Evolutionary conservation across 2,329 filamentous ascomycete genomes (phyloP).

Genomic region (Penicillium sp.): DNA sequence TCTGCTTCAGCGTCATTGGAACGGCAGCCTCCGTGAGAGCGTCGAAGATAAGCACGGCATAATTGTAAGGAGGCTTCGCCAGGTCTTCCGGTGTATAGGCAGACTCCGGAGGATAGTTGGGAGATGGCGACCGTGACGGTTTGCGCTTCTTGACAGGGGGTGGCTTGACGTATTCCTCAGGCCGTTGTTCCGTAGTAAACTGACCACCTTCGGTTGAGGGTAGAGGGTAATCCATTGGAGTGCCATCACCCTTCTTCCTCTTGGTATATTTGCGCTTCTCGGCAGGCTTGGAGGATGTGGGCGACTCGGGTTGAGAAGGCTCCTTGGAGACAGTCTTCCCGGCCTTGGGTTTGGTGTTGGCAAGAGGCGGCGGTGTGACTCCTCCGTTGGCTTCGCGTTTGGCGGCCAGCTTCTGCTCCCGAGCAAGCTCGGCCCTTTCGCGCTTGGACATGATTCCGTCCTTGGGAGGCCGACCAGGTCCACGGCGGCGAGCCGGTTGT

Average conservation of each 20-base stretch:
- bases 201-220: conserved; percentile 45
- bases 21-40: conserved; percentile 57
- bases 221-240: conserved; percentile 40
- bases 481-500: conserved; percentile 45
- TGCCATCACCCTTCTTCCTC: conserved; percentile 45
- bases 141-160: conserved; percentile 52
- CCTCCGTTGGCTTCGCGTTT: conserved; percentile 49
- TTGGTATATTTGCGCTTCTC: conserved; percentile 52
- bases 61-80: conserved; percentile 61
- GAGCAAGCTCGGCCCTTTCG: conserved; percentile 55
- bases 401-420: conserved; percentile 52
- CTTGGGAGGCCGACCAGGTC: conserved; percentile 64
- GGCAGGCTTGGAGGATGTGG: conserved; percentile 35
- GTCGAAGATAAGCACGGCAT: conserved; percentile 64
- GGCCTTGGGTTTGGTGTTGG: conserved; percentile 28
- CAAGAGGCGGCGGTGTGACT: conserved; percentile 39
- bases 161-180: conserved; percentile 44
- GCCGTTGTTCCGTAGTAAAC: conserved; percentile 36
- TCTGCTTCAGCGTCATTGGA: conserved; percentile 64
- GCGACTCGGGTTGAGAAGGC: conserved; percentile 35
- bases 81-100: conserved; percentile 63
- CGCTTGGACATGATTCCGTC: conserved; percentile 67
- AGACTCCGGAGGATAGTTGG: conserved; percentile 58
- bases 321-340: conserved; percentile 34
- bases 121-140: conserved; percentile 59